These are phyloP conservation scores for Ceratobasidium sp. DNA, from an alignment of 1,284 basidiomycete species.

Conservation along the genomic window DNA sequence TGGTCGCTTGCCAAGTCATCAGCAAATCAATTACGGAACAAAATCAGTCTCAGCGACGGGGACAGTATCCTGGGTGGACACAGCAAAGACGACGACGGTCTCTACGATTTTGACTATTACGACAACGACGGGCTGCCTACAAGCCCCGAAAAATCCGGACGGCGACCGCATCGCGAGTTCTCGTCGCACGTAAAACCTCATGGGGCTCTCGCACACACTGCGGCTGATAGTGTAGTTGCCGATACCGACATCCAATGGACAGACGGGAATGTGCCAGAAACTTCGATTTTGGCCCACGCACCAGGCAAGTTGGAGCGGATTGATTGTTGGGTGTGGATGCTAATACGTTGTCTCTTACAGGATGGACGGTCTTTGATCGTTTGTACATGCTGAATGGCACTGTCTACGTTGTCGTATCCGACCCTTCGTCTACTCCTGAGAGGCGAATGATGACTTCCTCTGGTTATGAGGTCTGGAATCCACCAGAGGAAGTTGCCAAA, in stretches of 20 bases:
- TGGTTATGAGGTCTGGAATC: conserved; percentile 57
- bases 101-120: conserved; percentile 39
- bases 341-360: conserved; percentile 26
- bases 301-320: conserved; percentile 46
- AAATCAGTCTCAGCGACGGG: conserved; percentile 26
- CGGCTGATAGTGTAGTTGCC: conserved; percentile 16
- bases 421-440: conserved; percentile 55
- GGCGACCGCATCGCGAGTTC: conserved; percentile 32
- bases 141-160: not conserved
- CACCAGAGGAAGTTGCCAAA: conserved; percentile 54
- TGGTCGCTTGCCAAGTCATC: conserved; percentile 28
- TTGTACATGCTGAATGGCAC: conserved; percentile 48
- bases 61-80: conserved; percentile 21
- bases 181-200: conserved; percentile 37
- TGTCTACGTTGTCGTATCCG: conserved; percentile 50
- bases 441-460: conserved; percentile 57
- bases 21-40: conserved; percentile 3
- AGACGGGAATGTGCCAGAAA: conserved; percentile 42
- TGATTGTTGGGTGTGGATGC: no score
- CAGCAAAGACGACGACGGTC: conserved; percentile 30
- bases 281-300: conserved; percentile 43
- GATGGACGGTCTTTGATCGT: conserved; percentile 47
- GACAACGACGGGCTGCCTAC: not conserved
- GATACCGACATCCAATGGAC: conserved; percentile 42
- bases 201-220: conserved; percentile 6